Evolutionary conservation across 371 early-diverging fungal species (phyloP).

Genomic region (Apophysomyces trapeziformis): DNA sequence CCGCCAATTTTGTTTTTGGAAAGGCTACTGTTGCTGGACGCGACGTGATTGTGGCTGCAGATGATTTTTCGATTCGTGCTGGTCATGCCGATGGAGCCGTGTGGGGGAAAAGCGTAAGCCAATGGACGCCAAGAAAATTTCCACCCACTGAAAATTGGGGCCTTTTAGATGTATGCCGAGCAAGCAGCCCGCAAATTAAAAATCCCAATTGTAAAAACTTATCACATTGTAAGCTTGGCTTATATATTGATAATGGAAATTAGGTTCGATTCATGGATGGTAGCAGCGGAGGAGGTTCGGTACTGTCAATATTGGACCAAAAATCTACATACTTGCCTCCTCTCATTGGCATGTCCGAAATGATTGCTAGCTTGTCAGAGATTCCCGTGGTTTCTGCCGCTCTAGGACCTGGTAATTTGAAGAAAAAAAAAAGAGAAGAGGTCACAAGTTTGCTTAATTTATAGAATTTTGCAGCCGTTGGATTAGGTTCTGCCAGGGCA

Average conservation of each 20-base stretch:
- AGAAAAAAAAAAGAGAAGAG: not conserved
- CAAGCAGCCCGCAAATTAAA: constrained; percentile 43
- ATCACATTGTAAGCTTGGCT: not conserved
- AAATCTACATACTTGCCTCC: constrained; percentile 47
- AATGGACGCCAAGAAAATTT: not conserved
- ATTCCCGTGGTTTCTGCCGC: constrained; percentile 46
- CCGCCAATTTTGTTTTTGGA: constrained; percentile 50
- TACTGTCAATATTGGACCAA: constrained; percentile 37
- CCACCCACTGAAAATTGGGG: not conserved
- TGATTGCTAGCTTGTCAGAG: constrained; percentile 45
- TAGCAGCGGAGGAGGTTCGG: constrained; percentile 51
- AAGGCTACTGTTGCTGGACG: constrained; percentile 33
- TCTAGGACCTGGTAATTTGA: constrained; percentile 40
- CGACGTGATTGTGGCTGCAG: constrained; percentile 46
- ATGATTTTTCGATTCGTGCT: constrained; percentile 52
- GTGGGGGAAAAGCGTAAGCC: constrained; percentile 45
- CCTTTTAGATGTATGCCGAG: constrained; percentile 27
- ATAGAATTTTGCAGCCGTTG: constrained; percentile 29
- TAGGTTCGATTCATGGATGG: constrained; percentile 50
- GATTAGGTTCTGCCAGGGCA: constrained; percentile 48
- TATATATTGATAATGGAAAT: not conserved
- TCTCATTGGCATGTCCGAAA: constrained; percentile 50
- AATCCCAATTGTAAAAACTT: constrained; percentile 35
- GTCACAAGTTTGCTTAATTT: not conserved
- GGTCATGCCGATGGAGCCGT: constrained; percentile 56